phyloP scores from a whole-genome alignment of 495 filamentous ascomycete species.

The Neurospora pannonica region DNA sequence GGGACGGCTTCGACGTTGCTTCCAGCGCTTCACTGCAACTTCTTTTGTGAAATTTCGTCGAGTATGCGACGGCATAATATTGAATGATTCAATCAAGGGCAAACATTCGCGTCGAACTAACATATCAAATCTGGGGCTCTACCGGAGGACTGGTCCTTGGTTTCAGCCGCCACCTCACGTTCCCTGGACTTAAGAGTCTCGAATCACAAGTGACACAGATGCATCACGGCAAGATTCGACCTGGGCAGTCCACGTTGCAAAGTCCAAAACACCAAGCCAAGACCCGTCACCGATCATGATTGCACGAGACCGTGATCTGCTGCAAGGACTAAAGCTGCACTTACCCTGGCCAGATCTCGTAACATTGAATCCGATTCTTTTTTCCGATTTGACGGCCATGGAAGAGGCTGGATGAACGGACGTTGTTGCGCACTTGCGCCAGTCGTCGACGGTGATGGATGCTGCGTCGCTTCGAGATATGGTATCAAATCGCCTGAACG shows the following conservation, averaged over 20 bases:
- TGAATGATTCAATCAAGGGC: not conserved
- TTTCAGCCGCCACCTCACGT: not conserved
- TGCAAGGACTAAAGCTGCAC: not conserved
- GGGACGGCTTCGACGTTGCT: not conserved
- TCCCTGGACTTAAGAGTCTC: not conserved
- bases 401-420: not conserved
- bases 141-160: not conserved
- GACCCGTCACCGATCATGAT: not conserved
- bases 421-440: not conserved
- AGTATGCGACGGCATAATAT: not conserved
- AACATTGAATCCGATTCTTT: not conserved
- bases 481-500: not conserved
- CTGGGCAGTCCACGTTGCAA: not conserved
- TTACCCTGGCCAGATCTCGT: not conserved
- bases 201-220: not conserved
- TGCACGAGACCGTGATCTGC: not conserved
- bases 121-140: not conserved
- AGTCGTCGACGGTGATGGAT: not conserved
- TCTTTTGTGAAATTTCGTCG: not conserved
- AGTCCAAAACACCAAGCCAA: not conserved
- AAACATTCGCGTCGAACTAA: not conserved
- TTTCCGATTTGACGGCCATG: not conserved
- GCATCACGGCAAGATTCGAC: not conserved
- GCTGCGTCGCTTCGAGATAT: not conserved
- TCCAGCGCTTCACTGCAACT: not conserved